Percentiles rank a stretch among this genome's conserved stretches.
Evolutionary conservation across 306 rosid genomes (phyloP).

Genomic region (Geum urbanum): DNA sequence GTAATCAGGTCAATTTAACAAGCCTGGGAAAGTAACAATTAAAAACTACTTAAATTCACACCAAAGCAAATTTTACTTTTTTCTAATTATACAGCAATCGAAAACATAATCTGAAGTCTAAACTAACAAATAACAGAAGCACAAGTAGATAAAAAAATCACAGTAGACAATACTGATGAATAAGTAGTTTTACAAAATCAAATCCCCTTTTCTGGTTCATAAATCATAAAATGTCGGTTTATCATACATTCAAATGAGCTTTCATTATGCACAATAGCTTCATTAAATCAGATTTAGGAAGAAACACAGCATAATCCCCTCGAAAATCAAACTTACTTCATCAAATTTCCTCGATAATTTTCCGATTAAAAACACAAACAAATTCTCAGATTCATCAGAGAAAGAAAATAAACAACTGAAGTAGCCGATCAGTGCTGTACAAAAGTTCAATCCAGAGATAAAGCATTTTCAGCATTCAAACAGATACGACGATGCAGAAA

Average conservation of each 20-base stretch:
- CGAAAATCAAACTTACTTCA: neutral
- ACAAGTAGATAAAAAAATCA: slow-evolving; percentile 1
- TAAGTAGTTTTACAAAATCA: neutral
- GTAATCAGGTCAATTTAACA: slow-evolving; percentile 13
- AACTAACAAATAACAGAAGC: neutral
- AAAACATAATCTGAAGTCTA: neutral
- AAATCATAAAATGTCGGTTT: neutral
- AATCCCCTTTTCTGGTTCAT: neutral
- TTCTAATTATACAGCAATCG: neutral
- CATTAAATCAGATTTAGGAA: neutral
- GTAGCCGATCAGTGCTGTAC: neutral
- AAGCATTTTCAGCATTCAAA: neutral
- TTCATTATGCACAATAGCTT: neutral
- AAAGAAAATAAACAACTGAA: neutral
- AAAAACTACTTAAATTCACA: neutral
- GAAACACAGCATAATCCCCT: neutral
- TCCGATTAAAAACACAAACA: neutral
- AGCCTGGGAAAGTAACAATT: slow-evolving; percentile 7
- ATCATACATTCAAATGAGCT: neutral
- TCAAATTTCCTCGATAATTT: neutral
- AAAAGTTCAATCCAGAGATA: neutral
- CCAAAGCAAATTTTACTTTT: neutral
- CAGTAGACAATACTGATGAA: neutral
- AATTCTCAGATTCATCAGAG: neutral
- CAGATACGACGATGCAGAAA: neutral